phyloP scores from a whole-genome alignment of 768 basidiomycete genomes.

The Nidularia pulvinata region DNA sequence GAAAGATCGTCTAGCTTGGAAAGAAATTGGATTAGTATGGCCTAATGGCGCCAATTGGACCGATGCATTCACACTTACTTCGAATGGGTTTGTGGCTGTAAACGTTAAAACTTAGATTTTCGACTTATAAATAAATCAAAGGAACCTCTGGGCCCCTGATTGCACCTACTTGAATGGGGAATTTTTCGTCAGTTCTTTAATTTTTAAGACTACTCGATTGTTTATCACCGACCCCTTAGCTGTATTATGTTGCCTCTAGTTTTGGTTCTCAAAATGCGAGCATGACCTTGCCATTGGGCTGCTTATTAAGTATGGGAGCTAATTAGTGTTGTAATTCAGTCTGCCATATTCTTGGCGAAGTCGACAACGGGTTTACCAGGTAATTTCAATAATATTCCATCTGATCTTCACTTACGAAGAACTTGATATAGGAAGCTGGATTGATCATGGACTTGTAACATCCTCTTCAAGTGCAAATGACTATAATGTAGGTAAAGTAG shows the following conservation, averaged over 20 bases:
- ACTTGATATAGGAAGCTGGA: constrained; percentile 31
- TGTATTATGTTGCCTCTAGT: constrained; percentile 54
- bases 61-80: constrained; percentile 43
- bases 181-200: constrained; percentile 19
- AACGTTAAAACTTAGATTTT: not conserved
- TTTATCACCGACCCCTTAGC: constrained; percentile 23
- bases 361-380: constrained; percentile 46
- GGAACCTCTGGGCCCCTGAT: constrained; percentile 37
- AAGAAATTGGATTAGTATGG: constrained; percentile 41
- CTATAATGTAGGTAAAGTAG: constrained; percentile 33
- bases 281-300: not conserved
- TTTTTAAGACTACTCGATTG: not conserved
- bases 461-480: constrained; percentile 33
- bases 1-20: constrained; percentile 45
- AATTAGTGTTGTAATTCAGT: constrained; percentile 28
- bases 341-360: constrained; percentile 54
- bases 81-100: constrained; percentile 31
- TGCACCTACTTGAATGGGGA: constrained; percentile 26
- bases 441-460: constrained; percentile 45
- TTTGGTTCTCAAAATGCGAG: constrained; percentile 50
- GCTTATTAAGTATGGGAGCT: not conserved
- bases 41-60: constrained; percentile 52
- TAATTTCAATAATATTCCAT: constrained; percentile 3
- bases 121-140: constrained; percentile 6
- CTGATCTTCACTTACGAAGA: not conserved